phyloP scores from a whole-genome alignment of 257 asterid species.

The Primulina tabacum region DNA sequence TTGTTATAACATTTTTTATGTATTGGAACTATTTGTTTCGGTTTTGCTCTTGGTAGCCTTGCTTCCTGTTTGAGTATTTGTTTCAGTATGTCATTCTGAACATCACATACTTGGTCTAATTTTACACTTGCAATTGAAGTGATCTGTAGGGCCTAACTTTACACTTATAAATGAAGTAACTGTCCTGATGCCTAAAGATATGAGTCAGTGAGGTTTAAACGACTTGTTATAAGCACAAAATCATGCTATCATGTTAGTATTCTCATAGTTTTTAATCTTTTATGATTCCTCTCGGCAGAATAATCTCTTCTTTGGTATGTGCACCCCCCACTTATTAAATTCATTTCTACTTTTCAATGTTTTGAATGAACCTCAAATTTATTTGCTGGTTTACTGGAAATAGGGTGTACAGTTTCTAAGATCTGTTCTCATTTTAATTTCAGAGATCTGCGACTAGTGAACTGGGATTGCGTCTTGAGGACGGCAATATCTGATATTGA shows the following conservation, averaged over 20 bases:
- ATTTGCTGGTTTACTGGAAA: constrained; percentile 14
- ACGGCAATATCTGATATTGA: constrained; percentile 98
- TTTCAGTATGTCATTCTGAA: neutral
- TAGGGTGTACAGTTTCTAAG: constrained; percentile 10
- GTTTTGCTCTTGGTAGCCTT: neutral
- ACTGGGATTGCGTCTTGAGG: constrained; percentile 88
- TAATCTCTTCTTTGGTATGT: neutral
- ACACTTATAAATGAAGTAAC: constrained; percentile 2
- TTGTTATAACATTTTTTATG: neutral
- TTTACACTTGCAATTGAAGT: constrained; percentile 8
- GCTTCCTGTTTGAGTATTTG: constrained; percentile 3
- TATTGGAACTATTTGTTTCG: constrained; percentile 16
- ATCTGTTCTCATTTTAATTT: constrained; percentile 22
- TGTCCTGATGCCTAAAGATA: neutral
- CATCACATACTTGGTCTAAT: neutral
- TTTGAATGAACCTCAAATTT: neutral
- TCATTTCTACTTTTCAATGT: neutral
- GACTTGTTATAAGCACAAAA: neutral
- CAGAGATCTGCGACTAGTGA: constrained; percentile 88
- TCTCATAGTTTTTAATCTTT: no score
- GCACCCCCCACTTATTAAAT: no score
- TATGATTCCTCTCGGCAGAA: neutral
- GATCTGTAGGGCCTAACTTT: neutral
- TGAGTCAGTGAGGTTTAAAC: neutral
- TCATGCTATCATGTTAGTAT: neutral